phyloP scores from a whole-genome alignment of 192 early-diverging fungal species.

The Mortierella claussenii region DNA sequence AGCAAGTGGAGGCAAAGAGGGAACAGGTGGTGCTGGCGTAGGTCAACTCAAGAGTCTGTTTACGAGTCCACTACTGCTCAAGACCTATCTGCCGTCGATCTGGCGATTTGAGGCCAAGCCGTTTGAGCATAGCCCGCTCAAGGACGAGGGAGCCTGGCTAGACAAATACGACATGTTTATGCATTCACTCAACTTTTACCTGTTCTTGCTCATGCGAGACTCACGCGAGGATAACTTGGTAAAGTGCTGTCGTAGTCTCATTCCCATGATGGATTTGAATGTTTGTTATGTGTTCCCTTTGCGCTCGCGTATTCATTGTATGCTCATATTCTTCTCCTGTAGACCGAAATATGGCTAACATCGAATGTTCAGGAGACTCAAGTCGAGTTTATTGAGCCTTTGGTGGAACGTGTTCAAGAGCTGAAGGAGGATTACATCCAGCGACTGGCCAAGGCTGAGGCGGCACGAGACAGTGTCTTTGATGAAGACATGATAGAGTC shows the following conservation, averaged over 20 bases:
- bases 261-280: background rate
- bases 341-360: conserved; percentile 53
- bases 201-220: conserved; percentile 59
- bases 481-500: conserved; percentile 2
- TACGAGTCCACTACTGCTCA: conserved; percentile 50
- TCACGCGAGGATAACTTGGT: conserved; percentile 55
- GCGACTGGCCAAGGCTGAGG: conserved; percentile 22
- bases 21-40: too few species aligned
- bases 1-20: background rate
- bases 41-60: conserved; percentile 43
- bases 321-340: background rate
- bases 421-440: conserved; percentile 43
- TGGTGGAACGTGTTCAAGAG: conserved; percentile 23
- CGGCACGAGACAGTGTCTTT: conserved; percentile 5
- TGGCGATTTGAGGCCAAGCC: conserved; percentile 41
- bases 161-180: conserved; percentile 57
- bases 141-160: conserved; percentile 39
- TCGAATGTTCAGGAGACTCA: conserved; percentile 29
- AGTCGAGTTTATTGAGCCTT: conserved; percentile 43
- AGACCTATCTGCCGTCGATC: conserved; percentile 47
- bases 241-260: background rate
- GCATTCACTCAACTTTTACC: conserved; percentile 61
- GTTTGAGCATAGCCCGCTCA: conserved; percentile 19
- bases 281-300: background rate
- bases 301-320: too few species aligned